Evolutionary conservation across 306 rosid species (phyloP).

Genomic region (Boehmeria nivea): DNA sequence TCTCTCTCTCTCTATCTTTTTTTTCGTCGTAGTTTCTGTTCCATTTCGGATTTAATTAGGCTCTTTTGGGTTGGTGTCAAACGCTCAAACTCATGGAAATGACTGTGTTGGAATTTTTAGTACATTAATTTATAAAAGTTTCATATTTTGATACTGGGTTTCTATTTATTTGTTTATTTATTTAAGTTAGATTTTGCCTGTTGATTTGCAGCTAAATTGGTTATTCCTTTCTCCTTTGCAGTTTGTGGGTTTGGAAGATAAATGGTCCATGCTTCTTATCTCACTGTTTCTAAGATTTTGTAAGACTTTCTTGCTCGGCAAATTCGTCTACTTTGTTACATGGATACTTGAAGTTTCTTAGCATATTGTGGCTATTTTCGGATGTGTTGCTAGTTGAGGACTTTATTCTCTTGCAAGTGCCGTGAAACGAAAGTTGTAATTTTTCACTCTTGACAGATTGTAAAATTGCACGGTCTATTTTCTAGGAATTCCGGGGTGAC

Average conservation of each 20-base stretch:
- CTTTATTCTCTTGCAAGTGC: not conserved
- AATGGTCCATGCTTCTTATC: constrained; percentile 24
- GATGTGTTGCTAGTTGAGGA: no score
- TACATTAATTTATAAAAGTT: no score
- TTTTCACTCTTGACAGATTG: not conserved
- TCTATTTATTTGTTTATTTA: no score
- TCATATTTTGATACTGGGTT: no score
- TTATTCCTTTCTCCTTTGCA: not conserved
- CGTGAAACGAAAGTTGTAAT: not conserved
- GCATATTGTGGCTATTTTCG: not conserved
- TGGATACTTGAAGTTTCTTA: not conserved
- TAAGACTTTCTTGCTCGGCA: constrained; percentile 7
- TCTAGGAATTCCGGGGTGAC: constrained; percentile 28
- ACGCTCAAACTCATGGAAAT: no score
- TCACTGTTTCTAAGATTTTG: constrained; percentile 19
- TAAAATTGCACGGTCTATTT: not conserved
- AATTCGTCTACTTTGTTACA: not conserved
- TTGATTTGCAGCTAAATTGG: no score
- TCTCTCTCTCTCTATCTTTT: no score
- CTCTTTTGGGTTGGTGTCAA: no score
- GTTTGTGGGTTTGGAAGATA: constrained; percentile 9
- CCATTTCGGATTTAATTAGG: no score
- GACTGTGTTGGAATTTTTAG: no score
- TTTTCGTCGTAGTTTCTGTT: not conserved
- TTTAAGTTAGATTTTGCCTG: no score